A percentile compares a stretch with the other conserved stretches of the same genome.
Evolutionary conservation across 495 filamentous ascomycete genomes (phyloP).

Genomic region (Coniosporium apollinis): DNA sequence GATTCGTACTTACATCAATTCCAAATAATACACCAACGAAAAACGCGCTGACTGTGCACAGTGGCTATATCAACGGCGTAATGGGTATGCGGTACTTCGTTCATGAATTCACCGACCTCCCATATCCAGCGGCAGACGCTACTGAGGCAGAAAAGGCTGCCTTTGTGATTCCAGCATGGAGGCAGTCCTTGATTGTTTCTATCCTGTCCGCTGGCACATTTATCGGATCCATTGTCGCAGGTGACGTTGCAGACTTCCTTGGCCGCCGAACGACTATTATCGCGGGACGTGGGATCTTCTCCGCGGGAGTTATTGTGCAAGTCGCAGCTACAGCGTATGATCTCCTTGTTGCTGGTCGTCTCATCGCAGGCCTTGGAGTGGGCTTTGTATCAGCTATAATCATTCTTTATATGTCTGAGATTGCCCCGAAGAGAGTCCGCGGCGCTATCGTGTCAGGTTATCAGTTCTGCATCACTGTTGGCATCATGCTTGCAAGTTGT

Average conservation of each 20-base stretch:
- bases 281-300: constrained; percentile 22
- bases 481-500: constrained; percentile 61
- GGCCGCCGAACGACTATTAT: constrained; percentile 24
- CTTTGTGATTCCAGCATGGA: constrained; percentile 20
- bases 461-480: constrained; percentile 70
- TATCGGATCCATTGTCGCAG: constrained; percentile 26
- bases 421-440: constrained; percentile 68
- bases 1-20: too few species aligned
- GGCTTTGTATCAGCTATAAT: constrained; percentile 61
- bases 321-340: constrained; percentile 33
- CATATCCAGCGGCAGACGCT: constrained; percentile 15
- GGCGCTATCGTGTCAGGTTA: constrained; percentile 68
- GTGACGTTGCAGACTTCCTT: constrained; percentile 22
- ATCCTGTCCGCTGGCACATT: constrained; percentile 21
- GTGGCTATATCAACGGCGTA: constrained; percentile 29
- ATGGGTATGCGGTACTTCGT: constrained; percentile 6
- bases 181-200: constrained; percentile 18
- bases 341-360: constrained; percentile 60
- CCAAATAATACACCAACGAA: too few species aligned
- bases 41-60: too few species aligned
- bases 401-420: constrained; percentile 65
- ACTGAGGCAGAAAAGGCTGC: constrained; percentile 19
- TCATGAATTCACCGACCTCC: constrained; percentile 22
- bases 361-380: constrained; percentile 70
- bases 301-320: constrained; percentile 24